A percentile compares a stretch with the other conserved stretches of the same genome.
Evolutionary conservation across 768 basidiomycete genomes (phyloP).

Genomic region (Leccinellum albellum): DNA sequence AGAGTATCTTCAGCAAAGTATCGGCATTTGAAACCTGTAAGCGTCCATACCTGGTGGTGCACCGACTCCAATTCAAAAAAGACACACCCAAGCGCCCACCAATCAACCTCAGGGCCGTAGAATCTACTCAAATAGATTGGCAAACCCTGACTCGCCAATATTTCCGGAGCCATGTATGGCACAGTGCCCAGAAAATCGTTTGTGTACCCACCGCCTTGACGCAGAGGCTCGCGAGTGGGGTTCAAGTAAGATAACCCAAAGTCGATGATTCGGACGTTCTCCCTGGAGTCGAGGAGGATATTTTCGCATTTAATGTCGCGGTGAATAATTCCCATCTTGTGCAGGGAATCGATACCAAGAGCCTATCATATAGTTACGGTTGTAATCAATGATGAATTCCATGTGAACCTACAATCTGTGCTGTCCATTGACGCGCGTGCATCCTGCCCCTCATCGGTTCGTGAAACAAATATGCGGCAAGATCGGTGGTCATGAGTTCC

Average conservation of each 20-base stretch:
- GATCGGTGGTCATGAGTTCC: slow-evolving; percentile 40
- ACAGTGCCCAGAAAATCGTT: slow-evolving; percentile 32
- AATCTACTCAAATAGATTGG: neutral
- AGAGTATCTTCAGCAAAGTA: neutral
- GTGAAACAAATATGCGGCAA: slow-evolving; percentile 28
- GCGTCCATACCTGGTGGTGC: slow-evolving; percentile 21
- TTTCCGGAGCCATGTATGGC: slow-evolving; percentile 40
- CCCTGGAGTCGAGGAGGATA: slow-evolving; percentile 46
- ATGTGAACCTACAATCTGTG: slow-evolving; percentile 35
- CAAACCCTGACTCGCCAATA: slow-evolving; percentile 25
- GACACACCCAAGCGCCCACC: slow-evolving; percentile 42
- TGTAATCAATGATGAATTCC: neutral
- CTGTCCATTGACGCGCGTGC: slow-evolving; percentile 38
- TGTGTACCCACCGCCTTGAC: slow-evolving; percentile 13
- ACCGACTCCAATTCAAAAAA: slow-evolving; percentile 35
- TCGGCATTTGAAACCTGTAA: neutral
- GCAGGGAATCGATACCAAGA: slow-evolving; percentile 41
- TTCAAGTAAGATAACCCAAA: slow-evolving; percentile 36
- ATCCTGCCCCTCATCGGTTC: slow-evolving; percentile 19
- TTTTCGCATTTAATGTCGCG: slow-evolving; percentile 70
- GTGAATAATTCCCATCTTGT: slow-evolving; percentile 61
- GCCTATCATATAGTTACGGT: slow-evolving; percentile 24
- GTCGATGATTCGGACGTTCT: slow-evolving; percentile 40
- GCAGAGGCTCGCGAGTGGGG: slow-evolving; percentile 7
- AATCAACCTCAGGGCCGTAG: slow-evolving; percentile 37